Evolutionary conservation across 805 yeast species (phyloP).

Genomic region (Candida ficus): DNA sequence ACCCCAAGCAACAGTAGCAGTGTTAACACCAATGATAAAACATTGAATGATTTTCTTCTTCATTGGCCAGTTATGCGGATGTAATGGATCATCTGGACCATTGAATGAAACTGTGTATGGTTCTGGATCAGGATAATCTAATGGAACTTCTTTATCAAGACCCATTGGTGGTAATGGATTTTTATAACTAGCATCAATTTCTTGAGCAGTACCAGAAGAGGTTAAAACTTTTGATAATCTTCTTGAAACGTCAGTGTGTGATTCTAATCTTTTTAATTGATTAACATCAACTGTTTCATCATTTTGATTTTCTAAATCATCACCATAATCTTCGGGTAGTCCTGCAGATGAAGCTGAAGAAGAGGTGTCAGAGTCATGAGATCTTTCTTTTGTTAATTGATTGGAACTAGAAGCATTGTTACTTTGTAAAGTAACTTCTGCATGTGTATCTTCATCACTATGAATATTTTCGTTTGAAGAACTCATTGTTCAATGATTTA

Average conservation of each 20-base stretch:
- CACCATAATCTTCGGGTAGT: not conserved
- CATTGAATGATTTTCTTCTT: slow-evolving; percentile 42
- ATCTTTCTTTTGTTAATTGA: no score
- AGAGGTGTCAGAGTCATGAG: not conserved
- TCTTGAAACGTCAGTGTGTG: slow-evolving; percentile 25
- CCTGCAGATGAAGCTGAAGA: not conserved
- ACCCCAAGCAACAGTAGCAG: slow-evolving; percentile 61
- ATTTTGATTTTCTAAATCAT: not conserved
- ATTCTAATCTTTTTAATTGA: slow-evolving; percentile 8
- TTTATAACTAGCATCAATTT: slow-evolving; percentile 27
- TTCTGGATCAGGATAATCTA: slow-evolving; percentile 50
- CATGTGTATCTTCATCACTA: not conserved
- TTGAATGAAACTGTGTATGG: slow-evolving; percentile 70
- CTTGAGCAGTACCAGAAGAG: slow-evolving; percentile 26
- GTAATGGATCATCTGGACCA: slow-evolving; percentile 74
- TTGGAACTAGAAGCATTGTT: no score
- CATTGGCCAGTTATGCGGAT: slow-evolving; percentile 74
- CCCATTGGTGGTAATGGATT: slow-evolving; percentile 59
- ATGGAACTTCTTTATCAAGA: slow-evolving; percentile 40
- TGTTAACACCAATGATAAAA: slow-evolving; percentile 40
- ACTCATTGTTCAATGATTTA: not conserved
- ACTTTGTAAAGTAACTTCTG: not conserved
- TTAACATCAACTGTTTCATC: slow-evolving; percentile 3
- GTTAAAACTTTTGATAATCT: slow-evolving; percentile 39
- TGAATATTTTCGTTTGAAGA: not conserved